Base-by-base conservation (phyloP, 495 filamentous ascomycete genomes). In the Chaetomium cochliodes region DNA sequence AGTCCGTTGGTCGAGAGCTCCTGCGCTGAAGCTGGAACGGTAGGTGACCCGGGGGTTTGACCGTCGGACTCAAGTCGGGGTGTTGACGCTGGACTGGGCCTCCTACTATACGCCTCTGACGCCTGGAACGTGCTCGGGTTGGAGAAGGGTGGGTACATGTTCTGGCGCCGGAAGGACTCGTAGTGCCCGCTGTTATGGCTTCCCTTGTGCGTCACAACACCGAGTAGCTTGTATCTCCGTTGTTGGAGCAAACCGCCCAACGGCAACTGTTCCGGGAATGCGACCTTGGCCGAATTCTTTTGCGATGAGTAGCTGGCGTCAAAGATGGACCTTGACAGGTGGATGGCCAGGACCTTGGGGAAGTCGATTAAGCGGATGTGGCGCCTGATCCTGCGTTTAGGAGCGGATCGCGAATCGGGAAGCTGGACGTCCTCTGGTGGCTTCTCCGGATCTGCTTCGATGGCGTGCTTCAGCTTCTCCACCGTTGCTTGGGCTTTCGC, bases 171-270 rank as follows among this genome's bases (percentile, higher is more conserved):
- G 77, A 98, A 98, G 2, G 92, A 91, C 73, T 99, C 94, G 76
- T 99, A 99, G 73, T 99, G 94, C 1, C 94, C 94, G 64, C 91
- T 96, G 69, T 96, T 87, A 76, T 99, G 94, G 64, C 90, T 96
- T 22, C 94, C 94, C 71, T 96, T 97, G 72, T 99, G 94, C 30
- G 90, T 94, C 55, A 99, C 89, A 49, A 96, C 87, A 13, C 88
- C 90, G 2, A 96, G 85, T 4, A 99, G 83, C 69, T 88, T 91
- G 80, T 96, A 99, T 67, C 83, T 89, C 62, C 85, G 88, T 65
- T 87, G 87, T 57, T 87, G 85, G 22, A 96, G 77, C 20, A 98
- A 81, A 2, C 92, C 87, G 20, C 94, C 94, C 8, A 99, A 79
- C 0, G 88, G 83, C 22, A 98, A 78, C 7, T 81, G 82, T 75